Conservation (phyloP, 768 basidiomycete species). For the Infundibulicybe gibba region DNA sequence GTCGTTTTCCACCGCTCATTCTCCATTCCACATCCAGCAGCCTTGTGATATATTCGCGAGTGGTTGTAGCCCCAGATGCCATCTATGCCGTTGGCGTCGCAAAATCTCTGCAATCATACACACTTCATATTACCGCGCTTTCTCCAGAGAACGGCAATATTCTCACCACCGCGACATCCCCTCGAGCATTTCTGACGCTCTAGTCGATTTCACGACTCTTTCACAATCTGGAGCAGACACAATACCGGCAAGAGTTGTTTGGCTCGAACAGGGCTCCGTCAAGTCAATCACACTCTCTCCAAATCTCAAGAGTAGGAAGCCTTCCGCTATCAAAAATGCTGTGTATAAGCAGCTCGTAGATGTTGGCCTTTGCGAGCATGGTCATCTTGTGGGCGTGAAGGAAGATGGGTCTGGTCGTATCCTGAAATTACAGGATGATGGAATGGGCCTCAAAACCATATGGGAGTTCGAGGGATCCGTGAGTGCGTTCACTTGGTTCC, state of each 20-base stretch:
- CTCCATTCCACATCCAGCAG: constrained; percentile 37
- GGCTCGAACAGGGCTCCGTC: constrained; percentile 51
- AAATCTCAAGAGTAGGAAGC: constrained; percentile 40
- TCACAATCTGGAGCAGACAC: constrained; percentile 1
- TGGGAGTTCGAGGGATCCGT: constrained; percentile 61
- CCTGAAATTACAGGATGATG: constrained; percentile 44
- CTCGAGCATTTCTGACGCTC: constrained; percentile 37
- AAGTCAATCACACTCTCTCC: constrained; percentile 50
- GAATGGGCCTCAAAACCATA: constrained; percentile 26
- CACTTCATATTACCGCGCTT: constrained; percentile 65
- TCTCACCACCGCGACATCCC: constrained; percentile 48
- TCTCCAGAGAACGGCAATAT: constrained; percentile 50
- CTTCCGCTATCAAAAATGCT: constrained; percentile 34
- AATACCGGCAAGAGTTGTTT: constrained; percentile 35
- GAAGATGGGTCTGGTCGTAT: constrained; percentile 56
- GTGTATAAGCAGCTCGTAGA: constrained; percentile 56
- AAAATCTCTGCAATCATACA: constrained; percentile 50
- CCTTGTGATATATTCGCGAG: constrained; percentile 57
- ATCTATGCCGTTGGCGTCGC: constrained; percentile 57
- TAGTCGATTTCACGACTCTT: constrained; percentile 26
- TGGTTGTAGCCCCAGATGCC: constrained; percentile 48
- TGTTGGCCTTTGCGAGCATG: constrained; percentile 51
- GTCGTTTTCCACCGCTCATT: neutral
- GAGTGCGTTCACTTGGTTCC: constrained; percentile 14
- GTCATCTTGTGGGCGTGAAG: constrained; percentile 57